A percentile compares a stretch with the other conserved stretches of the same genome.
Conservation (phyloP, 1,139 yeast genomes). For the Debaryomyces fabryi region DNA sequence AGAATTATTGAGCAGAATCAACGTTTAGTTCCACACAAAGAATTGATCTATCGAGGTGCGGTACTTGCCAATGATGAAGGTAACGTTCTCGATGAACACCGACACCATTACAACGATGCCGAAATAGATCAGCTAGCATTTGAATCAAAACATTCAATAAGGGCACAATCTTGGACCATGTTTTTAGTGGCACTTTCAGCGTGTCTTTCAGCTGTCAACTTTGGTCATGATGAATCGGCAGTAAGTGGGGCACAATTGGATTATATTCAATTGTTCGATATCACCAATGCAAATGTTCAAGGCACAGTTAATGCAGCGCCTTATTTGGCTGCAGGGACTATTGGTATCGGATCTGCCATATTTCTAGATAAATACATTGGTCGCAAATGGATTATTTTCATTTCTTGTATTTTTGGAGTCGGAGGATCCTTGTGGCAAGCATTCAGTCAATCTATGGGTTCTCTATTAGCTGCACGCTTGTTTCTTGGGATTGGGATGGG, state of each 20-base stretch:
- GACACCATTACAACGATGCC: neutral
- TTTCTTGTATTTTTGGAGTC: conserved; percentile 66
- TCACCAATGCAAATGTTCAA: conserved; percentile 32
- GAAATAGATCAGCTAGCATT: neutral
- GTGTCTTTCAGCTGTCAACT: conserved; percentile 28
- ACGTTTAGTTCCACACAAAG: neutral
- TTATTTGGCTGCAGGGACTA: conserved; percentile 58
- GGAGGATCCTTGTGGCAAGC: conserved; percentile 81
- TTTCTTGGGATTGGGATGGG: conserved; percentile 76
- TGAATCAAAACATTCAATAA: conserved; percentile 8
- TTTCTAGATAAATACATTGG: conserved; percentile 72
- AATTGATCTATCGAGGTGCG: neutral
- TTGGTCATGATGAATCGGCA: conserved; percentile 31
- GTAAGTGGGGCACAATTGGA: conserved; percentile 16
- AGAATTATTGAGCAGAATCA: neutral
- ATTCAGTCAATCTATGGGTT: conserved; percentile 72
- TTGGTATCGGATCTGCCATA: conserved; percentile 50
- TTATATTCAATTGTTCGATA: neutral
- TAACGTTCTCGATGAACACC: neutral
- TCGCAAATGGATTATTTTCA: conserved; percentile 73
- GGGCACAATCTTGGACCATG: conserved; percentile 6
- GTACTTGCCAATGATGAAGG: neutral
- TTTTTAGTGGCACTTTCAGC: conserved; percentile 10
- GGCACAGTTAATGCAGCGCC: conserved; percentile 85
- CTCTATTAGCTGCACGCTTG: conserved; percentile 66